These are phyloP conservation scores for Thuja plicata DNA, from an alignment of 83 land plant species.

Conservation along the genomic window DNA sequence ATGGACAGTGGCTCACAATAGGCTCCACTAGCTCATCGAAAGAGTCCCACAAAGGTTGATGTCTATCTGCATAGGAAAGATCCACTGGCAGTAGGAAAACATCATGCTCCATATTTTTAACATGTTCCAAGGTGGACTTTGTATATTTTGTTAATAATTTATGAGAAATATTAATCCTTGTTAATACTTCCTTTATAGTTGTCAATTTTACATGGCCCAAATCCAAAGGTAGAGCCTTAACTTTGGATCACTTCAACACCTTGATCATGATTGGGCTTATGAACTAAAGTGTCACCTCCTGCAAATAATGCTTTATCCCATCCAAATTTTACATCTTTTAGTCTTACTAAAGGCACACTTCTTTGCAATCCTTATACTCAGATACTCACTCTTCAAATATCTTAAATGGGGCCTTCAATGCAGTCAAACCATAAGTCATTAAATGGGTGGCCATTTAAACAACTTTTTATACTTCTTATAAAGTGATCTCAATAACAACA, in stretches of 20 bases:
- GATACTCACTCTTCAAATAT: no score
- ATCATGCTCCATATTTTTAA: conserved; percentile 39
- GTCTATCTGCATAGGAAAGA: conserved; percentile 65
- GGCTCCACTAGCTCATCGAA: conserved; percentile 66
- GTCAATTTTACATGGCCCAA: not conserved
- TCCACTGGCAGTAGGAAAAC: conserved; percentile 67
- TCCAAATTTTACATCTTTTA: conserved; percentile 12
- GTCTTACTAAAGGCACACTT: no score
- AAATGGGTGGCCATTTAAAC: no score
- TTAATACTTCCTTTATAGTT: conserved; percentile 18
- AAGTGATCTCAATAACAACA: no score
- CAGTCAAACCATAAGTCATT: no score
- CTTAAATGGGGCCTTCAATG: no score
- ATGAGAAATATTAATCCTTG: no score
- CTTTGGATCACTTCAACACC: conserved; percentile 19
- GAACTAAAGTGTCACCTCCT: conserved; percentile 4
- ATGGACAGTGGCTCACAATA: conserved; percentile 46
- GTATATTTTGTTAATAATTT: conserved; percentile 72
- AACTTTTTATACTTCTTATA: no score
- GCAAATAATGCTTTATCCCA: not conserved
- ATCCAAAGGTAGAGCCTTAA: conserved; percentile 14
- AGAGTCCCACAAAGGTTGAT: conserved; percentile 71
- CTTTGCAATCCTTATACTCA: no score
- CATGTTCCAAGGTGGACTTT: conserved; percentile 51
- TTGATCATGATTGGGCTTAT: not conserved